Evolutionary conservation across 768 basidiomycete species (phyloP).

Genomic region (Mycena galopus): DNA sequence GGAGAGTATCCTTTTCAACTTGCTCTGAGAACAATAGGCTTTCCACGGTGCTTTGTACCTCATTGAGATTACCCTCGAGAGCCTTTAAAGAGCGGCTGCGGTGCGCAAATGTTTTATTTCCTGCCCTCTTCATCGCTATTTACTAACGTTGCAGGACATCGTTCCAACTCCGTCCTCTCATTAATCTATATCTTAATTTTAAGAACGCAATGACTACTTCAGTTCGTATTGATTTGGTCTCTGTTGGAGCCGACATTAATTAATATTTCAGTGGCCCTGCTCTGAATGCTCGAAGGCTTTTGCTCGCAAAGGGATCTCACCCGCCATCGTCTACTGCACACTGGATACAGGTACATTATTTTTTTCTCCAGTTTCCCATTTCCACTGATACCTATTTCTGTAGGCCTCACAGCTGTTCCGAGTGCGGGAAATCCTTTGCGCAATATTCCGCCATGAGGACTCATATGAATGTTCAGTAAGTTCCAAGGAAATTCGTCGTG

Average conservation of each 20-base stretch:
- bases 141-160: conserved; percentile 61
- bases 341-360: conserved; percentile 61
- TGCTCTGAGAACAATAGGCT: conserved; percentile 31
- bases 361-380: background rate
- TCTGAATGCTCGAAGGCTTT: conserved; percentile 63
- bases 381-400: background rate
- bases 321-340: conserved; percentile 68
- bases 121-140: conserved; percentile 36
- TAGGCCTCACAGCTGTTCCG: conserved; percentile 66
- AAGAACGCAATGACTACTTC: conserved; percentile 22
- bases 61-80: conserved; percentile 4
- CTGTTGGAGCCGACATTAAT: background rate
- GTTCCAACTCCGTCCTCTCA: conserved; percentile 45
- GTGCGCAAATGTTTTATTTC: conserved; percentile 33
- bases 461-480: conserved; percentile 78
- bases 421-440: conserved; percentile 68
- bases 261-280: conserved; percentile 53
- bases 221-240: conserved; percentile 1
- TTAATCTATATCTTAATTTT: conserved; percentile 35
- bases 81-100: conserved; percentile 21
- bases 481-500: conserved; percentile 4
- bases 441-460: conserved; percentile 74
- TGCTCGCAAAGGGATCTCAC: conserved; percentile 70
- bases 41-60: conserved; percentile 27
- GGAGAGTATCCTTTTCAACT: conserved; percentile 19